Evolutionary conservation across 208 protist genomes (phyloP).

Genomic region (Angomonas ambiguus): DNA sequence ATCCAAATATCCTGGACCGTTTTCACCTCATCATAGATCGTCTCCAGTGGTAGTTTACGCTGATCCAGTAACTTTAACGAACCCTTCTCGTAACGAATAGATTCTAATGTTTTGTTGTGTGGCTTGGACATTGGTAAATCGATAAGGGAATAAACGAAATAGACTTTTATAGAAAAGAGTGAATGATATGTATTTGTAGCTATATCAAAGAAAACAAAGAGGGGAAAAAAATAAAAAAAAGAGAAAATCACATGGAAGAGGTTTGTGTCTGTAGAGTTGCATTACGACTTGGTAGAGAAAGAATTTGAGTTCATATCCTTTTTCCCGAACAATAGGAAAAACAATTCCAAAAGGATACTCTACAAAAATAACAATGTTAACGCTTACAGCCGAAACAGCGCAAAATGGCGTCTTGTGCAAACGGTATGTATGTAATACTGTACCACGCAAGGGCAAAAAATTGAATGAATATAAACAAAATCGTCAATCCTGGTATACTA

Average conservation of each 20-base stretch:
- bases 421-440: constrained; percentile 68
- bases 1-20: constrained; percentile 83
- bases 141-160: too few species aligned
- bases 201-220: too few species aligned
- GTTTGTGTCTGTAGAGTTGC: too few species aligned
- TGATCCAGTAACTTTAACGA: constrained; percentile 78
- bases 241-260: too few species aligned
- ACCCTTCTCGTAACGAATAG: constrained; percentile 69
- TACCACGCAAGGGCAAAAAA: constrained; percentile 78
- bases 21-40: constrained; percentile 71
- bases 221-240: too few species aligned
- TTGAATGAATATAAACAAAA: constrained; percentile 52
- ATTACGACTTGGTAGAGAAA: too few species aligned
- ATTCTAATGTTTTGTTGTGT: constrained; percentile 68
- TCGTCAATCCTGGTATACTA: constrained; percentile 33
- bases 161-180: too few species aligned
- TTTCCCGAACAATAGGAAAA: background rate
- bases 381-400: constrained; percentile 11
- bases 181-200: too few species aligned
- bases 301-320: too few species aligned
- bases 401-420: constrained; percentile 38
- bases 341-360: background rate
- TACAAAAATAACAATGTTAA: background rate
- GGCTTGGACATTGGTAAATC: constrained; percentile 41
- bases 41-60: constrained; percentile 75